Conservation (phyloP, 257 asterid species). For the Lycium barbarum region DNA sequence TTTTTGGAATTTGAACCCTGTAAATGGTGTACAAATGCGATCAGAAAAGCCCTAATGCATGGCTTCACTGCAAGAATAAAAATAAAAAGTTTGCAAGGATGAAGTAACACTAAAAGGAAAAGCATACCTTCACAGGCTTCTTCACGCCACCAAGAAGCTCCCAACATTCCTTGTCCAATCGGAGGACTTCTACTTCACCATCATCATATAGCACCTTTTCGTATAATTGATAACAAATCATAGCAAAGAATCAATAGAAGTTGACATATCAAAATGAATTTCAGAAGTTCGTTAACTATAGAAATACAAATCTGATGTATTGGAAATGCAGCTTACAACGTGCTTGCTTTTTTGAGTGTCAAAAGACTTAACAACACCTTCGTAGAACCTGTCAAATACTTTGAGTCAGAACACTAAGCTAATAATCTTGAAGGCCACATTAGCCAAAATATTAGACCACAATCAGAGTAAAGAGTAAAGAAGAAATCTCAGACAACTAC, state of each 20-base stretch:
- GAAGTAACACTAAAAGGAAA: not conserved
- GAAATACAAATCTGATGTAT: slow-evolving; percentile 27
- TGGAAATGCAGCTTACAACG: slow-evolving; percentile 67
- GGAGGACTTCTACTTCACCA: slow-evolving; percentile 64
- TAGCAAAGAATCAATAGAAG: not conserved
- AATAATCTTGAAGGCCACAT: slow-evolving; percentile 15
- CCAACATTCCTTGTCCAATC: slow-evolving; percentile 63
- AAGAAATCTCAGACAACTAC: not conserved
- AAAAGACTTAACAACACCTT: slow-evolving; percentile 86
- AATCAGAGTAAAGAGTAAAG: slow-evolving; percentile 12
- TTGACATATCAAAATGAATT: not conserved
- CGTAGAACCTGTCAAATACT: slow-evolving; percentile 68
- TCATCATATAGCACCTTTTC: slow-evolving; percentile 60
- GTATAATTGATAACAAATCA: not conserved
- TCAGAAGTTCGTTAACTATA: not conserved
- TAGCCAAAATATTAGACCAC: slow-evolving; percentile 2
- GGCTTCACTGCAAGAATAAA: not conserved
- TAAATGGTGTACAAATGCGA: slow-evolving; percentile 38
- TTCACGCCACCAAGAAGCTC: slow-evolving; percentile 43
- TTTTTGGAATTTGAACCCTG: slow-evolving; percentile 71
- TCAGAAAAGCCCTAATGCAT: slow-evolving; percentile 30
- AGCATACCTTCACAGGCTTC: slow-evolving; percentile 54
- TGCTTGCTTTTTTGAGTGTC: slow-evolving; percentile 84
- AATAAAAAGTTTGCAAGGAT: not conserved
- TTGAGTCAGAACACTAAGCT: slow-evolving; percentile 21